A percentile compares a stretch with the other conserved stretches of the same genome.
These are phyloP conservation scores for Fusarium sp. DNA, from an alignment of 2,329 filamentous ascomycete genomes.

Conservation along the genomic window DNA sequence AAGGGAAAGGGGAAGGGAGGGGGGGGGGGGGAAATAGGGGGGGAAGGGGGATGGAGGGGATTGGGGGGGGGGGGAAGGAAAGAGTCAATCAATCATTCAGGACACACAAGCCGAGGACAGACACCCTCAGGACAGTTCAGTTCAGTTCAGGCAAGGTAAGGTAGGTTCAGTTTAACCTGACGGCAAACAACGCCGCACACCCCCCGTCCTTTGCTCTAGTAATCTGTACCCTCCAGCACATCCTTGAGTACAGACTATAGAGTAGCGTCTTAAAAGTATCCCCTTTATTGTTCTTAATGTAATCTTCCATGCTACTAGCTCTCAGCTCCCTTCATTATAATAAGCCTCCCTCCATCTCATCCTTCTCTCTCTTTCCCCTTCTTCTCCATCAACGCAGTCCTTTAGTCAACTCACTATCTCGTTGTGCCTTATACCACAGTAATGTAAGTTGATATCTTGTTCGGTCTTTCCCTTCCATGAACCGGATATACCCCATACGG, in stretches of 20 bases:
- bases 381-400: constrained; percentile 35
- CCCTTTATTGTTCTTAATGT: constrained; percentile 25
- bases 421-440: constrained; percentile 34
- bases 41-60: constrained; percentile 1
- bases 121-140: neutral
- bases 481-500: neutral
- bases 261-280: constrained; percentile 22
- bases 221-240: neutral
- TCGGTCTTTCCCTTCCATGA: neutral
- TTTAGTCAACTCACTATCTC: constrained; percentile 36
- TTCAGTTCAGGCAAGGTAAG: neutral
- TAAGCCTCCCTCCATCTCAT: constrained; percentile 33
- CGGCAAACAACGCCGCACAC: constrained; percentile 5
- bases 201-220: neutral
- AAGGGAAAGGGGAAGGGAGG: too few relatives aligned
- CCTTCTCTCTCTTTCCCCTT: constrained; percentile 13
- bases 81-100: neutral
- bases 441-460: constrained; percentile 34
- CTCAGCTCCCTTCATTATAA: constrained; percentile 36
- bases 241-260: neutral
- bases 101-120: too few relatives aligned
- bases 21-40: too few relatives aligned
- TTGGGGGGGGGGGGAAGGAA: constrained; percentile 12
- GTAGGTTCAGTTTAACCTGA: constrained; percentile 15
- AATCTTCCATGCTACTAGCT: constrained; percentile 18